Evolutionary conservation across 345 rosid species (phyloP).

Genomic region (Mercurialis annua): DNA sequence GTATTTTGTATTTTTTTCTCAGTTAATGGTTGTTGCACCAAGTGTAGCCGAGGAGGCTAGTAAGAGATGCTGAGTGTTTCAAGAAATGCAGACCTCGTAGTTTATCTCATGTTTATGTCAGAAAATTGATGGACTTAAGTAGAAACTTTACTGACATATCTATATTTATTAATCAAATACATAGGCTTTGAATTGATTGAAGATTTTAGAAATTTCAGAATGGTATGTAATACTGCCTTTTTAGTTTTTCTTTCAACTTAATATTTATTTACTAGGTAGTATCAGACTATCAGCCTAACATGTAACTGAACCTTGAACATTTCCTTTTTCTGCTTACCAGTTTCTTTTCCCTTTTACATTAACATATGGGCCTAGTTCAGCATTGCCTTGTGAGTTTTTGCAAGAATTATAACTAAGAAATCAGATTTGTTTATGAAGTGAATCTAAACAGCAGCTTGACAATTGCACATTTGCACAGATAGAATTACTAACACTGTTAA

Average conservation of each 20-base stretch:
- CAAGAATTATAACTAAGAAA: not conserved
- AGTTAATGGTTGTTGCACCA: too few relatives aligned
- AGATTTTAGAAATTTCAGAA: too few relatives aligned
- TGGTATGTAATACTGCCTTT: too few relatives aligned
- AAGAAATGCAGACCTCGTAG: too few relatives aligned
- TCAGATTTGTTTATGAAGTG: not conserved
- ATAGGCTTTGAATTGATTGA: too few relatives aligned
- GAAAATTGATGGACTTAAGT: not conserved
- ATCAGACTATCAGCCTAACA: not conserved
- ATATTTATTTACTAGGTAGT: not conserved
- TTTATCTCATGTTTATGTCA: too few relatives aligned
- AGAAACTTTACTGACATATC: not conserved
- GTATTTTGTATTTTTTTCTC: too few relatives aligned
- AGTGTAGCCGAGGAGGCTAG: too few relatives aligned
- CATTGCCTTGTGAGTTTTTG: not conserved
- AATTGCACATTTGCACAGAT: not conserved
- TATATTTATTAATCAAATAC: not conserved
- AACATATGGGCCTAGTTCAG: not conserved
- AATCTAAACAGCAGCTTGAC: not conserved
- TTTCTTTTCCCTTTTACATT: not conserved
- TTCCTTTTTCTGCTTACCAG: not conserved
- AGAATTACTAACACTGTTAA: conserved; percentile 3
- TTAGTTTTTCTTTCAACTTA: not conserved
- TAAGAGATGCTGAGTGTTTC: too few relatives aligned
- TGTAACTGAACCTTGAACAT: not conserved